Base-by-base conservation (phyloP, 768 basidiomycete species). In the Glaciozyma martinii region DNA sequence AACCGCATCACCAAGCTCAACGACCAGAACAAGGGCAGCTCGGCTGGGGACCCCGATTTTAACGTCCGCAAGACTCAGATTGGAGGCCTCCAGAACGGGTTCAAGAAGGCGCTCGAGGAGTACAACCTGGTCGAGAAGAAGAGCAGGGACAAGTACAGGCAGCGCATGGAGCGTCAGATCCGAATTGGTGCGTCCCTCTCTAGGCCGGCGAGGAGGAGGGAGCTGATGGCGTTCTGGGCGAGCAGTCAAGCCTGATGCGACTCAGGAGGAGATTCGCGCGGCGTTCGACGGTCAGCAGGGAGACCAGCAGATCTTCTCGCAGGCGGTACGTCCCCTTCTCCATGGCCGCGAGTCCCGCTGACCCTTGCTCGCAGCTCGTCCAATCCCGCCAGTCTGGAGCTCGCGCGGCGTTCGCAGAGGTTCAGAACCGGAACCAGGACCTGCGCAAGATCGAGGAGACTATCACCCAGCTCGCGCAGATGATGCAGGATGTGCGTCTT, bases 361-460 rank as follows among this genome's bases (percentile, higher is more conserved):
- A 33, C 16, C 46, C 16, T 29, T 40, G 1, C 21, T 37, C 29
- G 7, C 27, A 73, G 89, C 79, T 92, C 52, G 81, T 86, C 49
- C 80, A 80, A 33, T 88, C 88, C n/a, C 84, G 83, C 58, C 83
- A 84, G n/a, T 90, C 89, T 75, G 88, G 85, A 40, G 87, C 89
- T 21, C 80, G 89, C 55, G 82, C 82, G 52, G 91, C 88, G 0
- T 90, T 86, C 76, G 82, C 84, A 57, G 92, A 95, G 77, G 90
- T 92, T 0, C 92, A 93, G 75, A 84, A 87, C 63, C 82, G 92
- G 43, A 90, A 93, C 74, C 82, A 86, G 72, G 90, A 95, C 66
- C 83, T 97, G 70, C 81, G 82, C 70, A 84, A 82, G 75, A 90
- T 94, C 74, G 90, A 94, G 76, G 80, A 83, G 71, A 95, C 91